These are phyloP conservation scores for Flaveria robusta DNA, from an alignment of 129 eudicot species.

Conservation along the genomic window DNA sequence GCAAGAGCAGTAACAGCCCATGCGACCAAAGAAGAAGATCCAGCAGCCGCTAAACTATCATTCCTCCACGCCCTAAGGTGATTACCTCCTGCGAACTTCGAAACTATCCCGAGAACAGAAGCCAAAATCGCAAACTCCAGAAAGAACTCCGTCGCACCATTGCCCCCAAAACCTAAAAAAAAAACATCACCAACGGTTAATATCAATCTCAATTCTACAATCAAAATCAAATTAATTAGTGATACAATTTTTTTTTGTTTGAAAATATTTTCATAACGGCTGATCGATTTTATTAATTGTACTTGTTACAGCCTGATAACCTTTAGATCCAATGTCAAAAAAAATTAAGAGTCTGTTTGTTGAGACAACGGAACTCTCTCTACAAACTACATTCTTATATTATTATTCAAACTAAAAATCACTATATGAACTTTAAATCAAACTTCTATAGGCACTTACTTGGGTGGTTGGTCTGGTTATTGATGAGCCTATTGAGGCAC, in stretches of 20 bases:
- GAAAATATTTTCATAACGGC: too few relatives aligned
- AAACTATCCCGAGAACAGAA: conserved; percentile 62
- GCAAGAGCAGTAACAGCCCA: conserved; percentile 86
- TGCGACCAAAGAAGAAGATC: conserved; percentile 60
- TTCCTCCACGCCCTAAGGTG: conserved; percentile 76
- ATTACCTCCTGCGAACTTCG: conserved; percentile 72
- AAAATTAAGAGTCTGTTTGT: too few relatives aligned
- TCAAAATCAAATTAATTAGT: not conserved
- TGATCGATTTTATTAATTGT: too few relatives aligned
- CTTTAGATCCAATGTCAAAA: too few relatives aligned
- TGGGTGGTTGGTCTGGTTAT: conserved; percentile 69
- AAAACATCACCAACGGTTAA: not conserved
- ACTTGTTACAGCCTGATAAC: too few relatives aligned
- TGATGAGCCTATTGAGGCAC: conserved; percentile 71
- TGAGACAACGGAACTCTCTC: too few relatives aligned
- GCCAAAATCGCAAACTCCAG: conserved; percentile 70
- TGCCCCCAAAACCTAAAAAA: conserved; percentile 69
- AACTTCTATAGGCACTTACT: conserved; percentile 40
- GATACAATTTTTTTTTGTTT: too few relatives aligned
- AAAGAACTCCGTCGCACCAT: conserved; percentile 72
- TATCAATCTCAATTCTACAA: not conserved
- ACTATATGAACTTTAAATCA: too few relatives aligned
- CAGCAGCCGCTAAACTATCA: conserved; percentile 81
- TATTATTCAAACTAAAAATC: too few relatives aligned
- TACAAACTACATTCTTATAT: too few relatives aligned